Percentiles rank a stretch among this genome's conserved stretches.
Evolutionary conservation across 2,329 filamentous ascomycete species (phyloP).

Genomic region (Raffaelea albimanens): DNA sequence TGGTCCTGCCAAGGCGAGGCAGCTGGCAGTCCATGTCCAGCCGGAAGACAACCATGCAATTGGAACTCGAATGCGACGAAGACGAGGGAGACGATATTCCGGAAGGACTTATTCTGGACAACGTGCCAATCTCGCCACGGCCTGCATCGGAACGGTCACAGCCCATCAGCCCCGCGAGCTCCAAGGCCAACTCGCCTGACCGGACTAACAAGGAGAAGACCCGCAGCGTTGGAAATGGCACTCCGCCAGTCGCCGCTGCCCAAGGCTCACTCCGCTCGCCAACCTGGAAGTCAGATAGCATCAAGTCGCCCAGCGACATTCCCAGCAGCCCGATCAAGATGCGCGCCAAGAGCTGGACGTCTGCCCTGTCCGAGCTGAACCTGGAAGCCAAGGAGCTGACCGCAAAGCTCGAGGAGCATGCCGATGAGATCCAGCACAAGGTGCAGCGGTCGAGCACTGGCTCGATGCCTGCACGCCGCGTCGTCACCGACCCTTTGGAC

Average conservation of each 20-base stretch:
- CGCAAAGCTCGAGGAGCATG: conserved; percentile 71
- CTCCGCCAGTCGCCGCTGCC: conserved; percentile 47
- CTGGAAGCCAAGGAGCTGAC: conserved; percentile 66
- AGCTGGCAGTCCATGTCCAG: conserved; percentile 62
- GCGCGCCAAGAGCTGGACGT: conserved; percentile 66
- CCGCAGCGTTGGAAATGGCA: conserved; percentile 54
- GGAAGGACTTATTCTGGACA: conserved; percentile 69
- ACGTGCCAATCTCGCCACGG: conserved; percentile 72
- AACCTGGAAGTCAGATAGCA: conserved; percentile 38
- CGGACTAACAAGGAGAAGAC: conserved; percentile 39
- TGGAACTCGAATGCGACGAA: conserved; percentile 68
- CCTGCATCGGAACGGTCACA: conserved; percentile 44
- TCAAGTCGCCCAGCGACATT: conserved; percentile 23
- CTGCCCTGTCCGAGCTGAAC: conserved; percentile 58
- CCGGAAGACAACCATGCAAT: conserved; percentile 58
- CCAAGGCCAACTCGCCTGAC: conserved; percentile 45
- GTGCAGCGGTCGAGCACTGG: conserved; percentile 25
- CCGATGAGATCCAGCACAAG: conserved; percentile 50
- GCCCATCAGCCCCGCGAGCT: conserved; percentile 37
- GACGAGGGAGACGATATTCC: conserved; percentile 73
- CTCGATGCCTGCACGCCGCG: conserved; percentile 25
- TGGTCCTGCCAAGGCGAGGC: conserved; percentile 41
- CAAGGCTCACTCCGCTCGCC: conserved; percentile 52
- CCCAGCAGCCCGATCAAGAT: conserved; percentile 36
- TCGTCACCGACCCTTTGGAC: conserved; percentile 22